A percentile compares a stretch with the other conserved stretches of the same genome.
Conservation (phyloP, 805 yeast species). For the Martiniozyma abietophila region DNA sequence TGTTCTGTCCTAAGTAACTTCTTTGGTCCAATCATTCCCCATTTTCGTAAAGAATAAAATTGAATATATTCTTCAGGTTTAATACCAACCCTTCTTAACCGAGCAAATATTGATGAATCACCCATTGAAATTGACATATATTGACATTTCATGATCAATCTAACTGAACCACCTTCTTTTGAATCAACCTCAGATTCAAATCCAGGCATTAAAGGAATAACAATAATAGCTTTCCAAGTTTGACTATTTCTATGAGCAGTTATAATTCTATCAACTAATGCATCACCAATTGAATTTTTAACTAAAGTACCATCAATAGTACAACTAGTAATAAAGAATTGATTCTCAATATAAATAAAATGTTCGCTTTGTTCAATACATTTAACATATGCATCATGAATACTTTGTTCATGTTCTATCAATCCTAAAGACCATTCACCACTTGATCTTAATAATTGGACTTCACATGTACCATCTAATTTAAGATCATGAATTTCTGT, state of each 20-base stretch:
- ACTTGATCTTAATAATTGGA: conserved; percentile 82
- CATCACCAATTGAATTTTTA: conserved; percentile 89
- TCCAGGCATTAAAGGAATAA: conserved; percentile 97
- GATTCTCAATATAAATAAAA: conserved; percentile 90
- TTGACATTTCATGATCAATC: conserved; percentile 95
- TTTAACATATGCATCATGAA: conserved; percentile 86
- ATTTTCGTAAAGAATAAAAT: conserved; percentile 84
- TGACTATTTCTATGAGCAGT: conserved; percentile 73
- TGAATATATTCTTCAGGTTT: conserved; percentile 87
- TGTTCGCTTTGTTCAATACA: conserved; percentile 88
- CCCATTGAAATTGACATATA: conserved; percentile 91
- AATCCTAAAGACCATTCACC: conserved; percentile 92
- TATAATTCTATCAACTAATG: conserved; percentile 91
- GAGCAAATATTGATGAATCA: conserved; percentile 74
- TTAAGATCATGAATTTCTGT: conserved; percentile 57
- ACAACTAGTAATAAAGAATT: conserved; percentile 88
- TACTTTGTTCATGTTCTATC: conserved; percentile 75
- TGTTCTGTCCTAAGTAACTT: conserved; percentile 79
- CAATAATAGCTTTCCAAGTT: conserved; percentile 81
- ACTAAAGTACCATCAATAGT: conserved; percentile 75
- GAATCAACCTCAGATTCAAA: conserved; percentile 89
- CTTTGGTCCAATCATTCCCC: conserved; percentile 85
- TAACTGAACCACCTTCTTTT: conserved; percentile 88
- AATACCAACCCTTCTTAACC: conserved; percentile 69
- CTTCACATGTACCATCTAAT: conserved; percentile 79